Percentiles rank a stretch among this genome's conserved stretches.
Evolutionary conservation across 768 basidiomycete genomes (phyloP).

Genomic region (Neoboletus subvelutipes): DNA sequence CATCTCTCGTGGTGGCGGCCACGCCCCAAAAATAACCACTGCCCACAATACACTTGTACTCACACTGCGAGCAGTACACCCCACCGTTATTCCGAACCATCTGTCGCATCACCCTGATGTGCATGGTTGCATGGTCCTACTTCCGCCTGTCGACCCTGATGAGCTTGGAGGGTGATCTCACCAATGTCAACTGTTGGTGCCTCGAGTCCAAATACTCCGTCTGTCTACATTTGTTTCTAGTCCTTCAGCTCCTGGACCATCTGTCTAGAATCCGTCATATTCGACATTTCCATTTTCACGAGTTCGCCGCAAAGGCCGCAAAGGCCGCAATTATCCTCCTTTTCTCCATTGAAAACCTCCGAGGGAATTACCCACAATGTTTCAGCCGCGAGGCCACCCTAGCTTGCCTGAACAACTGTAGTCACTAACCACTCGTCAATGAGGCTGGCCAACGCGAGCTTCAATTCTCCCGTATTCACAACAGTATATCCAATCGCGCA

Average conservation of each 20-base stretch:
- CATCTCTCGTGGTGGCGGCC: neutral
- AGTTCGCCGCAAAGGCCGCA: constrained; percentile 18
- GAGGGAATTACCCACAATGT: constrained; percentile 10
- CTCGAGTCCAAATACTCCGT: constrained; percentile 4
- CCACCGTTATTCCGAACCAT: neutral
- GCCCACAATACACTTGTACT: neutral
- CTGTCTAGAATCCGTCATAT: neutral
- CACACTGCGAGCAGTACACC: neutral
- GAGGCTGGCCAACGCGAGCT: neutral
- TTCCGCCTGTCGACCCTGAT: constrained; percentile 8
- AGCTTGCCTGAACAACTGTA: neutral
- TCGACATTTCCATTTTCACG: constrained; percentile 13
- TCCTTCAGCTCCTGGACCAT: neutral
- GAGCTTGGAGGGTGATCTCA: neutral
- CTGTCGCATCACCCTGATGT: neutral
- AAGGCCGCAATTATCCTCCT: constrained; percentile 16
- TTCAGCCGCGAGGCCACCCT: neutral
- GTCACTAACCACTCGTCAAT: constrained; percentile 3
- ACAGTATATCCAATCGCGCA: constrained; percentile 9
- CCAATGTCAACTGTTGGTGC: neutral
- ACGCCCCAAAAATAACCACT: neutral
- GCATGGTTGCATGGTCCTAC: neutral
- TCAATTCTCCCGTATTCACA: constrained; percentile 1
- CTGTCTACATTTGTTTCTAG: neutral
- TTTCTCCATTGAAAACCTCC: constrained; percentile 16